Percentiles rank a stretch among this genome's conserved stretches.
phyloP scores from a whole-genome alignment of 2,329 filamentous ascomycete genomes.

The Microsporum canis region DNA sequence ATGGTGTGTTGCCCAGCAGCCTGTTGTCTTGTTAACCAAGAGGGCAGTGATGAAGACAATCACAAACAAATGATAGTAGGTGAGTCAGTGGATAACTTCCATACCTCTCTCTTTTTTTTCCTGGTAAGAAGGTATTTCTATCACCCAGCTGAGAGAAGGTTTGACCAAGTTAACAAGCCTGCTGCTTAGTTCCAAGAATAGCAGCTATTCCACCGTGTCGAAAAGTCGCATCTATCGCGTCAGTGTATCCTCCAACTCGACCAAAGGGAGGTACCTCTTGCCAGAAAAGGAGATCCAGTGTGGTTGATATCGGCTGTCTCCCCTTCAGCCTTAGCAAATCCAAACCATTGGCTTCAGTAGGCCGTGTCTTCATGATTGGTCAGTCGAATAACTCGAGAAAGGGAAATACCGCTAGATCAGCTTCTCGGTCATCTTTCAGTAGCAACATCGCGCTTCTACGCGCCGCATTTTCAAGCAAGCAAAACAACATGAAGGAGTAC shows the following conservation, averaged over 20 bases:
- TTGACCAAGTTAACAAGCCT: not conserved
- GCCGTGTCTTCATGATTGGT: constrained; percentile 12
- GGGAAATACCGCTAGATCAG: not conserved
- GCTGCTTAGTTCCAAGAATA: not conserved
- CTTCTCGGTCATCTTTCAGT: constrained; percentile 5
- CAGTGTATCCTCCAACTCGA: not conserved
- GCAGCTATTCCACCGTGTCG: not conserved
- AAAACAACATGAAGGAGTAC: constrained; percentile 3
- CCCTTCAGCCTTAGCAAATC: constrained; percentile 7
- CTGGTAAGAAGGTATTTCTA: not conserved
- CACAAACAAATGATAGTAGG: not conserved
- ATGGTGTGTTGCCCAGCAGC: constrained; percentile 1
- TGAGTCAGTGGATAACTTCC: not conserved
- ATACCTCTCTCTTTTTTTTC: not conserved
- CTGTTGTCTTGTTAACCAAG: not conserved
- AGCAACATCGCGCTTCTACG: constrained; percentile 10
- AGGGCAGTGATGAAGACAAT: not conserved
- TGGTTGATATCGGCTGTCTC: constrained; percentile 18
- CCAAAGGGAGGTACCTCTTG: not conserved
- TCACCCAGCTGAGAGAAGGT: not conserved
- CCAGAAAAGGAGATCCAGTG: constrained; percentile 18
- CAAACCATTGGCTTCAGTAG: constrained; percentile 1
- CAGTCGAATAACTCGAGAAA: not conserved
- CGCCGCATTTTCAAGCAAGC: constrained; percentile 6
- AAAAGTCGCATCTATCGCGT: not conserved